A percentile compares a stretch with the other conserved stretches of the same genome.
These are phyloP conservation scores for Clavariopsis aquatica DNA, from an alignment of 495 filamentous ascomycete species.

Conservation along the genomic window DNA sequence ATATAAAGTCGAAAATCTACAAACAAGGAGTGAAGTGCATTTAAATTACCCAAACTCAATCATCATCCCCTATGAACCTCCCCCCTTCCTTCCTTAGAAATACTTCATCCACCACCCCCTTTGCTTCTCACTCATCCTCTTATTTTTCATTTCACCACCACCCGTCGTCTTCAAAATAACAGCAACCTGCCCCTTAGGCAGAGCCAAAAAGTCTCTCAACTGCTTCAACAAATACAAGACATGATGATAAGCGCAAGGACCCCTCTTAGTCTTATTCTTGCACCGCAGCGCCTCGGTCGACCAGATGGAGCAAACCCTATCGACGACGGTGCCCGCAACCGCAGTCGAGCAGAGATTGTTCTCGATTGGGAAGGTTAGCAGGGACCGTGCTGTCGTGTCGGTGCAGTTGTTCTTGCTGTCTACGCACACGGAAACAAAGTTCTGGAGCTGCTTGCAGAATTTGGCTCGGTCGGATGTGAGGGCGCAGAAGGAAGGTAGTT, in stretches of 20 bases:
- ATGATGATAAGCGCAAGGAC: constrained; percentile 6
- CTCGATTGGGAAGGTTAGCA: not conserved
- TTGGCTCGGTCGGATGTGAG: not conserved
- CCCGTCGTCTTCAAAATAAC: too few species aligned
- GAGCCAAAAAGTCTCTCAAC: too few species aligned
- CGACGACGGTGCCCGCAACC: not conserved
- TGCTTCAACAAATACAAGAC: constrained; percentile 11
- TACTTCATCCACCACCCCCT: too few species aligned
- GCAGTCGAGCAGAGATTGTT: not conserved
- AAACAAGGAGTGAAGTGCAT: too few species aligned
- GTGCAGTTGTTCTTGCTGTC: not conserved
- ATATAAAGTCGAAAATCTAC: too few species aligned
- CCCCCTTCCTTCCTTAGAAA: too few species aligned
- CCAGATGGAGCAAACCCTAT: not conserved
- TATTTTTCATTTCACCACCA: too few species aligned
- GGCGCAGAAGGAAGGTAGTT: not conserved
- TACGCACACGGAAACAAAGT: not conserved
- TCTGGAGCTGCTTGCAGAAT: not conserved
- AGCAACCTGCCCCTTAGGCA: too few species aligned
- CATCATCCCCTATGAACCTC: too few species aligned
- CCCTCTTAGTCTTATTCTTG: constrained; percentile 3
- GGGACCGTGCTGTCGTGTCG: not conserved
- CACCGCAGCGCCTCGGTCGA: not conserved
- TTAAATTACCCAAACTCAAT: too few species aligned
- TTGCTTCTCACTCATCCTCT: too few species aligned